Evolutionary conservation across 306 rosid genomes (phyloP).

Genomic region (Lathyrus sativus): DNA sequence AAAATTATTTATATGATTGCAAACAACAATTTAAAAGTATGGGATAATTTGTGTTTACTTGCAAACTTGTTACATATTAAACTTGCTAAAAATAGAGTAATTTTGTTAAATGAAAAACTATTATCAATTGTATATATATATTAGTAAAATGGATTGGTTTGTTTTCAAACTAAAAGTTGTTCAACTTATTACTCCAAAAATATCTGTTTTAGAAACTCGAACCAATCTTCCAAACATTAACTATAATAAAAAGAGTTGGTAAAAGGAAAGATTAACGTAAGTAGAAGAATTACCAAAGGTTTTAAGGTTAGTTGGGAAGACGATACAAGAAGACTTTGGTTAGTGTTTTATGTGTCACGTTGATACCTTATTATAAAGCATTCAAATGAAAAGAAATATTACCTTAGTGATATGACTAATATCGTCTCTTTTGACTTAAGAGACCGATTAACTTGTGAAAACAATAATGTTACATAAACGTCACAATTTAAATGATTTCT

Average conservation of each 20-base stretch:
- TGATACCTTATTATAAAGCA: slow-evolving; percentile 18
- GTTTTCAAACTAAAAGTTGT: slow-evolving; percentile 43
- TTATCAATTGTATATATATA: slow-evolving; percentile 12
- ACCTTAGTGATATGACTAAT: not conserved
- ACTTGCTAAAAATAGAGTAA: slow-evolving; percentile 21
- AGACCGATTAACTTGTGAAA: not conserved
- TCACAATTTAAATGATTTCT: slow-evolving; percentile 23
- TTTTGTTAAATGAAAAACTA: slow-evolving; percentile 36
- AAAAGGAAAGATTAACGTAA: slow-evolving; percentile 34
- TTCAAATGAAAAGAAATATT: slow-evolving; percentile 15
- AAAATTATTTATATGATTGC: not conserved
- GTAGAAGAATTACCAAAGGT: slow-evolving; percentile 33
- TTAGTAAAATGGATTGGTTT: slow-evolving; percentile 32
- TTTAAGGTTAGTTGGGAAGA: slow-evolving; percentile 45
- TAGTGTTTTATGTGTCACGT: slow-evolving; percentile 20
- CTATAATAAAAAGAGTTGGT: slow-evolving; percentile 43
- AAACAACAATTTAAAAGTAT: not conserved
- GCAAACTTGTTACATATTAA: slow-evolving; percentile 13
- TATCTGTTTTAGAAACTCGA: slow-evolving; percentile 16
- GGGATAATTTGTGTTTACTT: not conserved
- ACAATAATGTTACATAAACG: not conserved
- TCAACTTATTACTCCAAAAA: slow-evolving; percentile 33
- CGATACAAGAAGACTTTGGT: slow-evolving; percentile 32
- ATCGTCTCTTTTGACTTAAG: slow-evolving; percentile 13
- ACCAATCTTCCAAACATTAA: slow-evolving; percentile 25